Base-by-base conservation (phyloP, 371 early-diverging fungal genomes). In the Rhizopus delemar region DNA sequence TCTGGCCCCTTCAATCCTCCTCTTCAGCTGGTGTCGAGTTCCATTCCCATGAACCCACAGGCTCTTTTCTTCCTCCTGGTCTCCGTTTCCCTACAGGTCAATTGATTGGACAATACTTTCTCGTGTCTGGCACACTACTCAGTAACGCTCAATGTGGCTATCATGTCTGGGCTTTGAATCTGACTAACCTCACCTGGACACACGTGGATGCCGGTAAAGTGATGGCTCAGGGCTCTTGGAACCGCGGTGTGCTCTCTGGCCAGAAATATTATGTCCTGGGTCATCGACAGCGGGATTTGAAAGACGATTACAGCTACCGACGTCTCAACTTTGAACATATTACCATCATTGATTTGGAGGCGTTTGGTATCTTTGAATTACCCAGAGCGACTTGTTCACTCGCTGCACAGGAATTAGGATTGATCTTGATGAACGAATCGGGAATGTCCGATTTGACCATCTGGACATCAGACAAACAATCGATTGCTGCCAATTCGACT, bases 261-360 rank as follows among this genome's bases (percentile, higher is more conserved):
- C 63, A 65, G 15, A 73, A 83, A 29, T 85, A 85, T 59, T 59
- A 89, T 8, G 83, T 91, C 15, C 88, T 93, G 74, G 93, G 93
- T 31, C 80, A 93, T 62, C 78, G 80, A 34, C 76, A 78, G 13
- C 80, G 93, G 15, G 84, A 73, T 34, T 70, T 91, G 48, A 75
- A 84, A 6, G 86, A 87, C 28, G 93, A 92, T 68, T 92, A 92
- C 66, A 86, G 90, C 60, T 82, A 88, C 51, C 85, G 93, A 35
- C 88, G 83, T 41, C 73, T 85, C 54, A 86, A 86, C 62, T 90
- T 86, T 66, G 74, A 82, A 34, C 86, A 90, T 53, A 51, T 87
- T 56, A 80, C 86, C 29, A 74, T 79, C 33, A 81, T 90, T 6
- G 86, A 89, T 48, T 46, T 90, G 62, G 85, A 87, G 41, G 87